phyloP scores from a whole-genome alignment of 169 alveolate species.

The Plasmodium adleri region DNA sequence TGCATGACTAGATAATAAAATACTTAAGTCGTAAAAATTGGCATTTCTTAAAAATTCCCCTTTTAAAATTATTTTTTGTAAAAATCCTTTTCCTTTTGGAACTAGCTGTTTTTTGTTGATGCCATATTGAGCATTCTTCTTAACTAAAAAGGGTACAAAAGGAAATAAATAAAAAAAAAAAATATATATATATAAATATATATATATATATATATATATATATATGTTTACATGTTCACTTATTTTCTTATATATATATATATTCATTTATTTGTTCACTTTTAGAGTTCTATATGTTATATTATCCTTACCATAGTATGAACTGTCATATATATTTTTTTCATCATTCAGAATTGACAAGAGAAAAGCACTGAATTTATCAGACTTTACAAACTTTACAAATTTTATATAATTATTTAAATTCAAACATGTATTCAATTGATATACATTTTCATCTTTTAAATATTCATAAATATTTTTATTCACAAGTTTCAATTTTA shows the following conservation, averaged over 20 bases:
- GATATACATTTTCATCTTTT: conserved; percentile 50
- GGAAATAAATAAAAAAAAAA: background rate
- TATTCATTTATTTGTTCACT: background rate
- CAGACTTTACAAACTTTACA: conserved; percentile 37
- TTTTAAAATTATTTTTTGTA: conserved; percentile 34
- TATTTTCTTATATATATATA: too few species aligned
- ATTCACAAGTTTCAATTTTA: conserved; percentile 36
- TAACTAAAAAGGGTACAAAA: conserved; percentile 13
- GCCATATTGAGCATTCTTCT: conserved; percentile 11
- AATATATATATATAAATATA: background rate
- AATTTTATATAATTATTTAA: conserved; percentile 44
- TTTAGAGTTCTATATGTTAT: background rate
- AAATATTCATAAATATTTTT: conserved; percentile 28
- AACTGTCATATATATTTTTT: conserved; percentile 11
- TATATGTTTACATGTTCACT: too few species aligned
- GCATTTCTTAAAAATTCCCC: conserved; percentile 53
- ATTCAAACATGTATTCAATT: conserved; percentile 6
- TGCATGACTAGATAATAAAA: conserved; percentile 17
- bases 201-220: too few species aligned
- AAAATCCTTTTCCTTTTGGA: conserved; percentile 19
- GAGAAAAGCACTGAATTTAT: conserved; percentile 19
- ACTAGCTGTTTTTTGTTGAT: conserved; percentile 31
- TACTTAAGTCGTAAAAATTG: conserved; percentile 33
- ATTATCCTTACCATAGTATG: conserved; percentile 28
- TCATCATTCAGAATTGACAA: conserved; percentile 47